A percentile compares a stretch with the other conserved stretches of the same genome.
These are phyloP conservation scores for Lodderomyces orthopsilosis DNA, from an alignment of 1,139 yeast genomes.

Conservation along the genomic window DNA sequence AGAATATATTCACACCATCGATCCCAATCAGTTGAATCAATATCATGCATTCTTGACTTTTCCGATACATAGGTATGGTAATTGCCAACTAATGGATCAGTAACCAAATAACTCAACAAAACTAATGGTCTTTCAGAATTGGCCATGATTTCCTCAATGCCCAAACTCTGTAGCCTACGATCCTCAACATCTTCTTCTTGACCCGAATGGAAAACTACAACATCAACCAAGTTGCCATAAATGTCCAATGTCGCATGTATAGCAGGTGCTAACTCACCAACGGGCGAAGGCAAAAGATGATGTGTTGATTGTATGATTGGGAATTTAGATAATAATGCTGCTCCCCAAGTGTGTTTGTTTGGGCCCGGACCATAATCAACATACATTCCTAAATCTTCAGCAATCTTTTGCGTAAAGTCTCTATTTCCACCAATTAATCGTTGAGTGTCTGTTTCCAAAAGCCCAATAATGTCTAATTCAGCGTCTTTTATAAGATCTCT, in stretches of 20 bases:
- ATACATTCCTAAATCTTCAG: conserved; percentile 92
- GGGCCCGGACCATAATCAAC: conserved; percentile 98
- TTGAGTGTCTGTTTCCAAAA: conserved; percentile 91
- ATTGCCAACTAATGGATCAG: conserved; percentile 82
- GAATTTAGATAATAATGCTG: conserved; percentile 86
- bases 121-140: conserved; percentile 73
- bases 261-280: conserved; percentile 97
- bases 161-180: conserved; percentile 80
- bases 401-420: conserved; percentile 86
- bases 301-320: conserved; percentile 90
- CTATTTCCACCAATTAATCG: conserved; percentile 93
- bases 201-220: conserved; percentile 96
- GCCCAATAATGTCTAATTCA: conserved; percentile 86
- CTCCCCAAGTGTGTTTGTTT: conserved; percentile 97
- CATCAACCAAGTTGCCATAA: conserved; percentile 82
- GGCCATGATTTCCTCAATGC: conserved; percentile 78
- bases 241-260: conserved; percentile 93
- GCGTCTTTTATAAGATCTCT: conserved; percentile 76
- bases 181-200: conserved; percentile 97
- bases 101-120: conserved; percentile 83
- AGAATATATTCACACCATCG: conserved; percentile 98
- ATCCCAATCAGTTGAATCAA: conserved; percentile 92
- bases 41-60: conserved; percentile 83
- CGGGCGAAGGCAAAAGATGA: conserved; percentile 89
- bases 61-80: conserved; percentile 89